Evolutionary conservation across 208 protist genomes (phyloP).

Genomic region (Kentomonas sorsogonicus): DNA sequence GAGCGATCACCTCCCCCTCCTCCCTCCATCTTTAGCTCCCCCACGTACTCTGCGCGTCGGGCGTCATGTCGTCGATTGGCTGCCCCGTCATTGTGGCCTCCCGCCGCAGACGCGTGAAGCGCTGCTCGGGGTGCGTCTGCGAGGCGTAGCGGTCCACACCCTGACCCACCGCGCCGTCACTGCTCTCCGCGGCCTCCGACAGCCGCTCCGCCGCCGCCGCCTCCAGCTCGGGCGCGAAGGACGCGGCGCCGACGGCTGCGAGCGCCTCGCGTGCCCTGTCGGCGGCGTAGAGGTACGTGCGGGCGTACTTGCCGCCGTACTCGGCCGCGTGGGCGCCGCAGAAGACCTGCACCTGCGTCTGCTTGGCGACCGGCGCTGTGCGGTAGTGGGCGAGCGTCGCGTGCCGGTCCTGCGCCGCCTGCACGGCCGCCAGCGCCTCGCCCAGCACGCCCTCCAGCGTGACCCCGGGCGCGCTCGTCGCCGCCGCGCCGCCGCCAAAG

Average conservation of each 20-base stretch:
- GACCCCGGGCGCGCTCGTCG: constrained; percentile 26
- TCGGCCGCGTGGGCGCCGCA: constrained; percentile 53
- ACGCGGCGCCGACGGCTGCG: constrained; percentile 23
- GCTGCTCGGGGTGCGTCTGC: constrained; percentile 77
- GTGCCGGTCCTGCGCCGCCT: constrained; percentile 64
- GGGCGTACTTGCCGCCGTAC: constrained; percentile 82
- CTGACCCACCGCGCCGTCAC: no score
- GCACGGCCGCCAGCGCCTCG: constrained; percentile 45
- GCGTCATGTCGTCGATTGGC: constrained; percentile 56
- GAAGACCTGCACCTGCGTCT: constrained; percentile 63
- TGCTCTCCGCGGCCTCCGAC: constrained; percentile 33
- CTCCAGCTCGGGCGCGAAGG: no score
- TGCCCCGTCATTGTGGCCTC: constrained; percentile 29
- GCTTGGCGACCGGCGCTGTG: constrained; percentile 48
- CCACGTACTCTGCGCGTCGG: constrained; percentile 63
- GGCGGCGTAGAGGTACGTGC: constrained; percentile 78
- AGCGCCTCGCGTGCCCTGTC: constrained; percentile 73
- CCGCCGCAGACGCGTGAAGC: constrained; percentile 55
- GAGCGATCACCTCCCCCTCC: no score
- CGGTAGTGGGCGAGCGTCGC: constrained; percentile 60
- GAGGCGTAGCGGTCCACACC: constrained; percentile 86
- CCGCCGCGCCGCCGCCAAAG: constrained; percentile 16
- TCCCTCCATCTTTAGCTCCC: no score
- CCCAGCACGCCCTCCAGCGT: constrained; percentile 49
- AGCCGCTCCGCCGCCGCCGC: constrained; percentile 41